phyloP scores from a whole-genome alignment of 257 asterid species.

The Nicotiana paniculata region DNA sequence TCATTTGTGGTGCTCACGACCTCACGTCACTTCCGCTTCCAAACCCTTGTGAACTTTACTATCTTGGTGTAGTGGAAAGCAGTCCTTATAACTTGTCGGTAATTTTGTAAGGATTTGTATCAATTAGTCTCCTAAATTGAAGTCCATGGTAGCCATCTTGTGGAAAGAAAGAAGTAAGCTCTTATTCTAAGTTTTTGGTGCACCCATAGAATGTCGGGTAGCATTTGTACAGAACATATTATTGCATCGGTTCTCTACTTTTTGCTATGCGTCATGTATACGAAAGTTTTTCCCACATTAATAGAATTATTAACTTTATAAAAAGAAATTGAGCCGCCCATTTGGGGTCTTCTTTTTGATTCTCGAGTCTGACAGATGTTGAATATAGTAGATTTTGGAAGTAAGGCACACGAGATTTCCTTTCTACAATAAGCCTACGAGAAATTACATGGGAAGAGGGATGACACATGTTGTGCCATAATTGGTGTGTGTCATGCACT shows the following conservation, averaged over 20 bases:
- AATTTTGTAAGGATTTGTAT: not conserved
- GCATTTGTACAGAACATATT: not conserved
- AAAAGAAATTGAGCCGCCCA: not conserved
- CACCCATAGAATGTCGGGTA: not conserved
- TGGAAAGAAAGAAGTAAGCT: not conserved
- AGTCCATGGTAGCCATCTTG: not conserved
- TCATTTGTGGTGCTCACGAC: not conserved
- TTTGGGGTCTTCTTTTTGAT: not conserved
- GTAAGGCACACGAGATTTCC: not conserved
- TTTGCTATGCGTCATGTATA: not conserved
- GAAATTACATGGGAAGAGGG: not conserved
- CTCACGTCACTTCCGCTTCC: not conserved
- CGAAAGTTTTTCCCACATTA: not conserved
- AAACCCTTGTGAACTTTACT: not conserved
- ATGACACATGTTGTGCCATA: too few relatives aligned
- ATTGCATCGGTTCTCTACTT: not conserved
- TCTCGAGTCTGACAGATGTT: not conserved
- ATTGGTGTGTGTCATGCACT: too few relatives aligned
- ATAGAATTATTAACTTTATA: not conserved
- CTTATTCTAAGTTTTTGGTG: not conserved
- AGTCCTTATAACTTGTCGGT: not conserved
- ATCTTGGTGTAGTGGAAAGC: not conserved
- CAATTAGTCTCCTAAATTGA: not conserved
- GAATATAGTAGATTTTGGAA: not conserved
- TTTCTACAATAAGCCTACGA: not conserved